A percentile compares a stretch with the other conserved stretches of the same genome.
phyloP scores from a whole-genome alignment of 495 filamentous ascomycete species.

The Neurospora sp. region DNA sequence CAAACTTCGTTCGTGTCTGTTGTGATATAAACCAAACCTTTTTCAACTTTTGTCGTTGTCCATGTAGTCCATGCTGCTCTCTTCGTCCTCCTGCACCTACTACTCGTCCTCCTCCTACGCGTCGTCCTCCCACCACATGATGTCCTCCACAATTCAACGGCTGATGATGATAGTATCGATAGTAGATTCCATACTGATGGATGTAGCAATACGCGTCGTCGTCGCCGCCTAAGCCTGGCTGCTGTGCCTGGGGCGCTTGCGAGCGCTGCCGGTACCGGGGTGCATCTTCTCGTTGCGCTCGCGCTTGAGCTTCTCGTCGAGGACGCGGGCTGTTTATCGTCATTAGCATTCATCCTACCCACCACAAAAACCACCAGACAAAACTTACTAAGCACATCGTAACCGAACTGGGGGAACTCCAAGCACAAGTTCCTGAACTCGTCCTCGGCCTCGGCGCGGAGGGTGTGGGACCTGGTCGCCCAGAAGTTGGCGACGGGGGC shows the following conservation, averaged over 20 bases:
- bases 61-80: too few species aligned
- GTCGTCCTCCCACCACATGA: not conserved
- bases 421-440: slow-evolving; percentile 75
- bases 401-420: slow-evolving; percentile 83
- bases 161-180: not conserved
- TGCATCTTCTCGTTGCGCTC: slow-evolving; percentile 44
- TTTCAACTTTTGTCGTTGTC: not conserved
- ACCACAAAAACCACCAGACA: too few species aligned
- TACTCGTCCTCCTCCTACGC: not conserved
- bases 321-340: slow-evolving; percentile 35
- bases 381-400: slow-evolving; percentile 64
- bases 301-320: slow-evolving; percentile 51
- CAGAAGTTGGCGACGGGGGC: slow-evolving; percentile 85
- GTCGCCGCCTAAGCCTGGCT: slow-evolving; percentile 9
- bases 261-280: slow-evolving; percentile 33
- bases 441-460: slow-evolving; percentile 73
- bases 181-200: not conserved
- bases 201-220: not conserved
- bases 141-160: not conserved
- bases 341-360: too few species aligned
- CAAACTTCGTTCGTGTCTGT: not conserved
- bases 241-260: slow-evolving; percentile 43
- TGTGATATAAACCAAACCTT: not conserved
- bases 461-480: slow-evolving; percentile 68
- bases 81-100: not conserved